phyloP scores from a whole-genome alignment of 495 filamentous ascomycete species.

The Lepraria neglecta region DNA sequence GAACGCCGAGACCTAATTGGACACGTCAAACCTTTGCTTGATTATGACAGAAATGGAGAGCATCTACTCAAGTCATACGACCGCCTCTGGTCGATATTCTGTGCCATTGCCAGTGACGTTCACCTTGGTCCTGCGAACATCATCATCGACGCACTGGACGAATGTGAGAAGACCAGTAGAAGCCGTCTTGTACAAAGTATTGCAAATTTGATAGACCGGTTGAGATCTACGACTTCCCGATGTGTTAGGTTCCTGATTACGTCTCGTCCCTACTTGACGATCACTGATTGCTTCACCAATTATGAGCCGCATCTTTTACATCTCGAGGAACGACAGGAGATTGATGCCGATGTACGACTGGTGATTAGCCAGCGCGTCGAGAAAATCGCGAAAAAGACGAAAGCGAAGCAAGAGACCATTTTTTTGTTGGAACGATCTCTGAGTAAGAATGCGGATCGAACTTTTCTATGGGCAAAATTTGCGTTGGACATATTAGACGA shows the following conservation, averaged over 20 bases:
- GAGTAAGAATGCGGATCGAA: slow-evolving; percentile 12
- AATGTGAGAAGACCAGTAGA: slow-evolving; percentile 3
- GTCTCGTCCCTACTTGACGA: not conserved
- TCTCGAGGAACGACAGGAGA: slow-evolving; percentile 10
- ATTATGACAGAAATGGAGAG: not conserved
- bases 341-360: slow-evolving; percentile 6
- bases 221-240: not conserved
- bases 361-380: slow-evolving; percentile 11
- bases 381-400: slow-evolving; percentile 1
- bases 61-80: slow-evolving; percentile 8
- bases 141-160: slow-evolving; percentile 15
- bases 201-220: not conserved
- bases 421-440: not conserved
- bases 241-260: slow-evolving; percentile 1
- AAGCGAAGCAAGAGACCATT: slow-evolving; percentile 2
- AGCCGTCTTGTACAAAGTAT: not conserved
- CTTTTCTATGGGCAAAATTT: slow-evolving; percentile 17
- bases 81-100: slow-evolving; percentile 11
- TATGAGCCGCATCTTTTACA: slow-evolving; percentile 5
- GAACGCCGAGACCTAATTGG: not conserved
- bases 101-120: slow-evolving; percentile 3
- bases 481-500: slow-evolving; percentile 16
- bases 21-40: slow-evolving; percentile 7
- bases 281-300: not conserved
- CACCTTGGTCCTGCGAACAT: slow-evolving; percentile 1